A percentile compares a stretch with the other conserved stretches of the same genome.
Evolutionary conservation across 441 rosid species (phyloP).

Genomic region (Adansonia madagascariensis): DNA sequence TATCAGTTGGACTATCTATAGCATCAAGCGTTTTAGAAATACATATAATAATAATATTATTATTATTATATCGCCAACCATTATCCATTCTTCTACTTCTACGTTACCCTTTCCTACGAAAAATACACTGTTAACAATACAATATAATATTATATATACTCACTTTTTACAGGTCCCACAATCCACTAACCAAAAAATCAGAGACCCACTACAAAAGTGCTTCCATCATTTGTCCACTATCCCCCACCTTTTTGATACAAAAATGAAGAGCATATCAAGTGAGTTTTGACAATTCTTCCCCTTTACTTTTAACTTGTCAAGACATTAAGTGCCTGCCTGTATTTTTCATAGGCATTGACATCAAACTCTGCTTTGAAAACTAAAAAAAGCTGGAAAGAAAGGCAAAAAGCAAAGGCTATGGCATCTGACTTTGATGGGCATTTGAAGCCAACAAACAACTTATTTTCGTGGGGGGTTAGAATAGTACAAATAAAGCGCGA

Average conservation of each 20-base stretch:
- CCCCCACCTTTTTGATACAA: slow-evolving; percentile 34
- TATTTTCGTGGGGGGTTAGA: slow-evolving; percentile 20
- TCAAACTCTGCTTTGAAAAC: slow-evolving; percentile 18
- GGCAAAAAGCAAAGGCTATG: slow-evolving; percentile 39
- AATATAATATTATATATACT: background rate
- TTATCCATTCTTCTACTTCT: slow-evolving; percentile 40
- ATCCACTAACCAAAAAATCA: slow-evolving; percentile 59
- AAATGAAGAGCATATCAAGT: slow-evolving; percentile 43
- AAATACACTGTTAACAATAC: slow-evolving; percentile 34
- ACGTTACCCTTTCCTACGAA: slow-evolving; percentile 34
- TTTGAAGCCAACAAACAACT: slow-evolving; percentile 35
- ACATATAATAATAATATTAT: background rate
- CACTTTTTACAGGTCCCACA: slow-evolving; percentile 67
- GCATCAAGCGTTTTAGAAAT: slow-evolving; percentile 22
- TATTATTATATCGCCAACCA: slow-evolving; percentile 23
- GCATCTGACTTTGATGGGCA: slow-evolving; percentile 71
- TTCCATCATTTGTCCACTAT: slow-evolving; percentile 66
- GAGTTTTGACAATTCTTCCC: slow-evolving; percentile 59
- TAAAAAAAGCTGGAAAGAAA: slow-evolving; percentile 25
- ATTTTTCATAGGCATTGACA: slow-evolving; percentile 48
- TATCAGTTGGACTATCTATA: slow-evolving; percentile 28
- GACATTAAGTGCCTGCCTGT: slow-evolving; percentile 41
- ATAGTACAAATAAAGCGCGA: slow-evolving; percentile 27
- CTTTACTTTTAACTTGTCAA: slow-evolving; percentile 45
- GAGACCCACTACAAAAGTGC: slow-evolving; percentile 56